These are phyloP conservation scores for barley (Hordeum vulgare) DNA, from an alignment of 176 grass and related monocot genomes.

Conservation along the genomic window DNA sequence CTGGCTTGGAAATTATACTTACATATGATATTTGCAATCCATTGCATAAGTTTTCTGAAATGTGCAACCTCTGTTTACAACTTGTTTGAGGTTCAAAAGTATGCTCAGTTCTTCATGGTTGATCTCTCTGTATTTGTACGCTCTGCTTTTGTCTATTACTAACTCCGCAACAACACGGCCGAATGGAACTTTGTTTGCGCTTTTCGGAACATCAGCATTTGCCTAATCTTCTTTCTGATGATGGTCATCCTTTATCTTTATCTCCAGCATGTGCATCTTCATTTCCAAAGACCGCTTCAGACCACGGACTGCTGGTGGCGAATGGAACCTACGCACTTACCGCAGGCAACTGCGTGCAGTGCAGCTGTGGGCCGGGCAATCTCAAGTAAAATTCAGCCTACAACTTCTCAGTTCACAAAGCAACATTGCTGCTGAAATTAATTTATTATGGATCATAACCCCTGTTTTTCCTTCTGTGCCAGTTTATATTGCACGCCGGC, in stretches of 20 bases:
- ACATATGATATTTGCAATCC: too few species aligned
- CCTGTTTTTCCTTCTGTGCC: neutral
- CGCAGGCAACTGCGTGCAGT: constrained; percentile 76
- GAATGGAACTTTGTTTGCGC: neutral
- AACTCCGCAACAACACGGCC: neutral
- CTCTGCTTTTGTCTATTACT: neutral
- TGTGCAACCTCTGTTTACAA: too few species aligned
- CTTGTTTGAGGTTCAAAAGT: neutral
- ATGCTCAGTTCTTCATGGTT: neutral
- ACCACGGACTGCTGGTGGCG: constrained; percentile 80
- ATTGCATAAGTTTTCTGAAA: too few species aligned
- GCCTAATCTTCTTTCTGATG: neutral
- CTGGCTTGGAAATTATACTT: neutral
- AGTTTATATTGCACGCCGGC: constrained; percentile 90
- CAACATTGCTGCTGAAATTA: neutral
- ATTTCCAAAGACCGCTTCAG: constrained; percentile 61
- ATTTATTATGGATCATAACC: neutral
- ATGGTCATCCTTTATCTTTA: neutral
- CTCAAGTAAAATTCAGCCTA: constrained; percentile 51
- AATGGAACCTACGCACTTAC: constrained; percentile 81
- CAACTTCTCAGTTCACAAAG: neutral
- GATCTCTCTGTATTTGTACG: neutral
- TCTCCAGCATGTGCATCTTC: constrained; percentile 67
- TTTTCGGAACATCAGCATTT: neutral
- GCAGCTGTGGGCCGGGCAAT: constrained; percentile 79